phyloP scores from a whole-genome alignment of 371 early-diverging fungal genomes.

The Saksenaea oblongispora region DNA sequence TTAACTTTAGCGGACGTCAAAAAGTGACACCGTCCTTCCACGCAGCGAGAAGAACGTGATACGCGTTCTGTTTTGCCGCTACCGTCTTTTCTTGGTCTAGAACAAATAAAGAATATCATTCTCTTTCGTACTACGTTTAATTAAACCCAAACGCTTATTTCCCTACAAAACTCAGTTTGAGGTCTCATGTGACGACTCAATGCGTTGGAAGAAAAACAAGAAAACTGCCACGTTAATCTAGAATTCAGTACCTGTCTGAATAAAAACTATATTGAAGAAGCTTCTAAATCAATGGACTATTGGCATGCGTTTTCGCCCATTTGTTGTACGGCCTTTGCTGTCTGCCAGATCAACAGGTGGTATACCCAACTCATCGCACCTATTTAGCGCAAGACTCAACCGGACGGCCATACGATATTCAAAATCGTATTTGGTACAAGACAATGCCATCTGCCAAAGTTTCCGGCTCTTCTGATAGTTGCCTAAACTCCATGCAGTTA shows the following conservation, averaged over 20 bases:
- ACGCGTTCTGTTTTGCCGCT: not conserved
- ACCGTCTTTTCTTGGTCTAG: not conserved
- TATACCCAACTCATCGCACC: constrained; percentile 49
- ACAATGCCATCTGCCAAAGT: constrained; percentile 56
- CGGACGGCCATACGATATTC: constrained; percentile 61
- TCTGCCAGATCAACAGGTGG: constrained; percentile 19
- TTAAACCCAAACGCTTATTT: not conserved
- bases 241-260: not conserved
- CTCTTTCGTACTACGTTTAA: not conserved
- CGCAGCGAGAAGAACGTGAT: not conserved
- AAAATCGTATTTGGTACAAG: constrained; percentile 61
- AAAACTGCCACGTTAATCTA: not conserved
- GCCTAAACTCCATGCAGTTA: constrained; percentile 56
- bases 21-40: not conserved
- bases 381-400: constrained; percentile 38
- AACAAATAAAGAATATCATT: not conserved
- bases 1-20: not conserved
- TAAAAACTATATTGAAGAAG: not conserved
- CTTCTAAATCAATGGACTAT: constrained; percentile 12
- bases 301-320: constrained; percentile 52
- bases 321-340: constrained; percentile 32
- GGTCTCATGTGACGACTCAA: not conserved
- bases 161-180: not conserved
- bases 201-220: not conserved
- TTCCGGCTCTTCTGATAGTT: constrained; percentile 45